Evolutionary conservation across 108 stramenopile species (phyloP), one percentile per base, ranked within the genome.

Genomic region (Conticribra weissflogii): DNA sequence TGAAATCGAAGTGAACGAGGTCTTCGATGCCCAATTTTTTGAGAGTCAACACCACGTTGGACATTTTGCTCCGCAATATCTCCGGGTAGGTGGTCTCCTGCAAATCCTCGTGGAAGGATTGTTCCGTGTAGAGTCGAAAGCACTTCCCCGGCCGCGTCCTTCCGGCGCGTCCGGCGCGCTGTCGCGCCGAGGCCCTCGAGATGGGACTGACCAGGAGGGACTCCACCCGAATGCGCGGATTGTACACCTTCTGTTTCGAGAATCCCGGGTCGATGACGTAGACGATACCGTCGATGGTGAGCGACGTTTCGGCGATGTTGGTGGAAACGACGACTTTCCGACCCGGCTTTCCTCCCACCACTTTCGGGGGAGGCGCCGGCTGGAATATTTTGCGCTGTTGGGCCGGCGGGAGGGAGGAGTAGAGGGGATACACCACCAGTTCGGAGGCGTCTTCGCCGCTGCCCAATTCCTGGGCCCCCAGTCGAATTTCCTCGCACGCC

Each of bases 211-310:
- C 98, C 68, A 99, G 82, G 45, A 99, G 84, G 5, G 95, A 96
- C 71, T 99, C 99, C 17, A 99, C 98, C 7, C 99, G 94, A 41
- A 98, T 95, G 14, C 98, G 85, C 7, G 99, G 99, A 78, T 99
- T 99, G 91, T 97, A 99, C 9, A 99, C 97, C 85, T 99, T 99
- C 84, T 99, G 99, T 81, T 99, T 99, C 46, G 88, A 91, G 60
- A 99, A 99, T 27, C 99, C 98, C 12, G 99, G 98, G 77, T 99
- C 99, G 24, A 99, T 97, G 33, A 99, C 99, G 73, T 98, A 99
- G 5, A 99, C 98, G 45, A 99, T 97, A 30, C 99, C 99, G 82
- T 99, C 99, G 77, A 99, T 99, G 2, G 99, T 99, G 45, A 99
- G 75, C 30, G 96, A 97, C 28, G 99, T 99, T 71, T 99, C 99